These are phyloP conservation scores for Colletotrichum zoysiae DNA, from an alignment of 2,329 filamentous ascomycete genomes.

Conservation along the genomic window DNA sequence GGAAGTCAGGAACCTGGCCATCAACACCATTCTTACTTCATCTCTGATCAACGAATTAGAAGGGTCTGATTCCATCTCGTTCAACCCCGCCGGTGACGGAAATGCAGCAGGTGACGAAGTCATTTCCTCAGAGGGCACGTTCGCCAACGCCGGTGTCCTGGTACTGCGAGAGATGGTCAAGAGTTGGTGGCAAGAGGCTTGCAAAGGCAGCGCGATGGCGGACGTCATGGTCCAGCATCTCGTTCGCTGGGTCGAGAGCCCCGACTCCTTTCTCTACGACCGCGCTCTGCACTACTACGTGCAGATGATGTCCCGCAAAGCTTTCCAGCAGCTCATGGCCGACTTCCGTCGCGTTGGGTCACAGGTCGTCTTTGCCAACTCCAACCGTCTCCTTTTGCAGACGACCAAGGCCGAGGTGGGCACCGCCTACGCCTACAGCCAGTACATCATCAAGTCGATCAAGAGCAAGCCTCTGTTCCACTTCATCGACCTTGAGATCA, in stretches of 20 bases:
- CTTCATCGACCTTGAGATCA: slow-evolving; percentile 96
- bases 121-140: slow-evolving; percentile 68
- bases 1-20: slow-evolving; percentile 92
- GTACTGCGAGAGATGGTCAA: slow-evolving; percentile 99
- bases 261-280: slow-evolving; percentile 95
- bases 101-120: slow-evolving; percentile 72
- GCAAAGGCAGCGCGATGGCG: slow-evolving; percentile 90
- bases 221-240: slow-evolving; percentile 98
- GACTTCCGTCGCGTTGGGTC: slow-evolving; percentile 96
- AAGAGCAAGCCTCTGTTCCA: slow-evolving; percentile 95
- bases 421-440: slow-evolving; percentile 95
- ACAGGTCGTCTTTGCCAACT: slow-evolving; percentile 93
- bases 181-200: slow-evolving; percentile 97
- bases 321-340: slow-evolving; percentile 95
- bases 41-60: slow-evolving; percentile 97
- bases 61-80: slow-evolving; percentile 85
- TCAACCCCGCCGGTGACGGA: slow-evolving; percentile 81
- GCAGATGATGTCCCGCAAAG: slow-evolving; percentile 98
- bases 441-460: slow-evolving; percentile 98
- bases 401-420: slow-evolving; percentile 97
- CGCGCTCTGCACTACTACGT: slow-evolving; percentile 95
- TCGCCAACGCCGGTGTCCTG: slow-evolving; percentile 89
- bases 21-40: slow-evolving; percentile 97
- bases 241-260: slow-evolving; percentile 95
- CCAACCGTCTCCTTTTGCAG: slow-evolving; percentile 90